Evolutionary conservation across 106 monocot species (phyloP).

Genomic region (Amphibolis antarctica): DNA sequence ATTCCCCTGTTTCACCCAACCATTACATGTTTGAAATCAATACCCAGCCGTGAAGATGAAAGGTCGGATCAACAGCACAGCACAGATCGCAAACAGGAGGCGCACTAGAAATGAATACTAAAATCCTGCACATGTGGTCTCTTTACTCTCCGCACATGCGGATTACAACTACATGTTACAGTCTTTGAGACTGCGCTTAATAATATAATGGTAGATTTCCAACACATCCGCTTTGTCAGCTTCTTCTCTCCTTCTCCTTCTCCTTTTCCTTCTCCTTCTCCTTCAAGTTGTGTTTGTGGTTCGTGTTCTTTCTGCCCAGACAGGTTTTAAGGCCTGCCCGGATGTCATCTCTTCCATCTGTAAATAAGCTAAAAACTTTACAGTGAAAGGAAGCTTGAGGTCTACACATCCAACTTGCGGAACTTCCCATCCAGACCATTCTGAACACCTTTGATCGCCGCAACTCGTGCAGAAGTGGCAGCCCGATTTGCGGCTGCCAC

Average conservation of each 20-base stretch:
- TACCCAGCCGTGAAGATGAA: background rate
- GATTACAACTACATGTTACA: background rate
- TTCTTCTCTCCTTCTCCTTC: background rate
- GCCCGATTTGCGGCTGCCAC: conserved; percentile 18
- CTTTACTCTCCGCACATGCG: background rate
- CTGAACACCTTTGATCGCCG: conserved; percentile 29
- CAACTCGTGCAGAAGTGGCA: conserved; percentile 22
- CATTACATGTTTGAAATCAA: too few species aligned
- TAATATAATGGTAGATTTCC: background rate
- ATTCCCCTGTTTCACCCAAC: too few species aligned
- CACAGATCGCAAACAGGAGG: too few species aligned
- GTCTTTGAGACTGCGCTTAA: background rate
- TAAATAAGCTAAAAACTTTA: conserved; percentile 1
- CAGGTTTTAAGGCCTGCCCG: background rate
- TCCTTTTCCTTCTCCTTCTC: background rate
- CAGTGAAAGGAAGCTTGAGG: background rate
- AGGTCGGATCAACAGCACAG: background rate
- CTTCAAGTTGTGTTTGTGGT: background rate
- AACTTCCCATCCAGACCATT: conserved; percentile 25
- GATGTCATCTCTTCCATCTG: background rate
- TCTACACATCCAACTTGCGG: conserved; percentile 10
- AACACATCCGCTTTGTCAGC: background rate
- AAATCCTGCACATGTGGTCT: background rate
- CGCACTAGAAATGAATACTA: background rate
- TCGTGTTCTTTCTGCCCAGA: background rate